Percentiles rank a stretch among this genome's conserved stretches.
These are phyloP conservation scores for Epichloe gansuensis DNA, from an alignment of 2,329 filamentous ascomycete genomes.

Conservation along the genomic window DNA sequence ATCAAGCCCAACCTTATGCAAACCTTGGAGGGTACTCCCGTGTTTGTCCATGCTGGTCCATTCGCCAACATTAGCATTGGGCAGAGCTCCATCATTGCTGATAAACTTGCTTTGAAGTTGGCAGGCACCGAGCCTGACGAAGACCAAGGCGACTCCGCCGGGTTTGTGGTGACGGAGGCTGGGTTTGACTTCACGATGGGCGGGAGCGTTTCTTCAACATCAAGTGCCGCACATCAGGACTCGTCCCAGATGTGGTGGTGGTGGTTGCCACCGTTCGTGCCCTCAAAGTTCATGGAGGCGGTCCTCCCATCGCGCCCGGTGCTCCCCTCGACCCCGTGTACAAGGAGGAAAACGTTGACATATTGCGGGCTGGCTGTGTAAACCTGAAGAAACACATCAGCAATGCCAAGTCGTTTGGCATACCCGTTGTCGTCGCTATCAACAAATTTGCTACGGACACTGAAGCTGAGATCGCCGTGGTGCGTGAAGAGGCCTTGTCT, in stretches of 20 bases:
- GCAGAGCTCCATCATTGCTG: conserved; percentile 87
- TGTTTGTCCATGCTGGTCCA: conserved; percentile 93
- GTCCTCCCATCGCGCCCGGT: conserved; percentile 83
- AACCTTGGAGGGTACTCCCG: conserved; percentile 89
- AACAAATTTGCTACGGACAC: conserved; percentile 95
- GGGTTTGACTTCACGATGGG: conserved; percentile 99
- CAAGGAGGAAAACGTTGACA: conserved; percentile 83
- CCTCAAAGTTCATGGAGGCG: conserved; percentile 92
- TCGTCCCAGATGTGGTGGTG: conserved; percentile 86
- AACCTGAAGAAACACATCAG: conserved; percentile 93
- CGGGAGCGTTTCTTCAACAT: conserved; percentile 99
- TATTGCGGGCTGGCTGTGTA: conserved; percentile 79
- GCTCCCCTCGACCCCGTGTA: conserved; percentile 79
- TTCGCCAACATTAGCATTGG: conserved; percentile 99
- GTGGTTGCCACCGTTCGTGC: conserved; percentile 92
- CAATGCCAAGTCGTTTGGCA: conserved; percentile 79
- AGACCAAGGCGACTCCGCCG: conserved; percentile 67
- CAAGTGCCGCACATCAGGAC: conserved; percentile 90
- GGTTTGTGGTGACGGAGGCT: conserved; percentile 92
- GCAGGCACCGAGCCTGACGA: conserved; percentile 89
- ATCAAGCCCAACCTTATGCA: conserved; percentile 99
- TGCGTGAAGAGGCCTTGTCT: conserved; percentile 81
- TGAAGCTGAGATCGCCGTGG: conserved; percentile 76
- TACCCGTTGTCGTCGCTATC: conserved; percentile 92
- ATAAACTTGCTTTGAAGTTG: conserved; percentile 91